phyloP scores from a whole-genome alignment of 2,329 filamentous ascomycete species.

The Annulohypoxylon truncatum region DNA sequence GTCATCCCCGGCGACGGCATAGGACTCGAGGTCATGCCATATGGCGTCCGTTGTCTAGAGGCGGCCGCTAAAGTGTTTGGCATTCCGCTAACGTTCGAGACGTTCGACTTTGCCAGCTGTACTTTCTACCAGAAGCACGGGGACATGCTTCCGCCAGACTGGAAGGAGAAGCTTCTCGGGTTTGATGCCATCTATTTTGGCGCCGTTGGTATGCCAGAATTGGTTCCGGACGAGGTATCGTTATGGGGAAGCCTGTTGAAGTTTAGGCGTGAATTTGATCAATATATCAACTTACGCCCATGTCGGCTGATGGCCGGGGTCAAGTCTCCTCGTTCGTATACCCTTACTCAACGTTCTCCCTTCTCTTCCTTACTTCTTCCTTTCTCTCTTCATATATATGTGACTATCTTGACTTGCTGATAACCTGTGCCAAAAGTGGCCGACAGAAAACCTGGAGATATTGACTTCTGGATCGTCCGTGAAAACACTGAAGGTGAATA shows the following conservation, averaged over 20 bases:
- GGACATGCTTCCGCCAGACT: slow-evolving; percentile 57
- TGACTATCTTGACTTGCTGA: neutral
- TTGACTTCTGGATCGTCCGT: slow-evolving; percentile 73
- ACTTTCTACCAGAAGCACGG: slow-evolving; percentile 64
- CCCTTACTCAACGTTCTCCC: neutral
- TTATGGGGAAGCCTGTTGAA: slow-evolving; percentile 75
- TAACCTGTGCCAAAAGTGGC: slow-evolving; percentile 50
- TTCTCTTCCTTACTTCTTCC: neutral
- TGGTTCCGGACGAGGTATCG: slow-evolving; percentile 73
- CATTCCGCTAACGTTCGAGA: slow-evolving; percentile 67
- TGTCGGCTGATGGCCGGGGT: slow-evolving; percentile 71
- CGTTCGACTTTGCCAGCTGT: slow-evolving; percentile 75
- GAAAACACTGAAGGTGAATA: slow-evolving; percentile 75
- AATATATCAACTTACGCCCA: slow-evolving; percentile 76
- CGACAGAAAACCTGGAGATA: slow-evolving; percentile 64
- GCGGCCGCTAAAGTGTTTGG: slow-evolving; percentile 60
- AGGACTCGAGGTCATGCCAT: slow-evolving; percentile 73
- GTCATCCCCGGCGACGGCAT: slow-evolving; percentile 77
- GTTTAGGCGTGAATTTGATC: slow-evolving; percentile 74
- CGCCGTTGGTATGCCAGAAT: slow-evolving; percentile 67
- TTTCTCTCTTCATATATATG: neutral
- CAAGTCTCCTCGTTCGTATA: slow-evolving; percentile 59
- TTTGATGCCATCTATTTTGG: slow-evolving; percentile 77
- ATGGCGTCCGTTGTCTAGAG: slow-evolving; percentile 70
- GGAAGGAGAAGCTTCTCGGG: slow-evolving; percentile 64